Evolutionary conservation across 805 yeast genomes (phyloP).

Genomic region (Lipomyces yamadae): DNA sequence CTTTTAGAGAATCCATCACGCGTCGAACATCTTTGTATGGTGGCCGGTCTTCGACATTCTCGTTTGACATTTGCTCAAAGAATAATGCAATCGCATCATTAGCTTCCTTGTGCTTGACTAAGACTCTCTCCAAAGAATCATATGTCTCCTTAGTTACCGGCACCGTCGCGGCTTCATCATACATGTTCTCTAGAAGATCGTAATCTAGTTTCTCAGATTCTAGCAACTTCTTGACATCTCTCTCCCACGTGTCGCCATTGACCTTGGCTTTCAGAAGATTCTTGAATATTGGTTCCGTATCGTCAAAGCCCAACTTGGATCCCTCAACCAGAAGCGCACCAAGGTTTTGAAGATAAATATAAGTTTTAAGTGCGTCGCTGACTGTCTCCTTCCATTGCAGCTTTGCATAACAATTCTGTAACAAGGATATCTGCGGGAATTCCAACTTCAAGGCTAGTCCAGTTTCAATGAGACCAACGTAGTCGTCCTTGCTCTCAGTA

Average conservation of each 20-base stretch:
- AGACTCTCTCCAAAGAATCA: conserved; percentile 31
- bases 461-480: conserved; percentile 57
- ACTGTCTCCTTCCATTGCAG: conserved; percentile 49
- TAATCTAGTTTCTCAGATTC: conserved; percentile 18
- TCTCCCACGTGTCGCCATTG: conserved; percentile 41
- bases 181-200: conserved; percentile 25
- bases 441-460: conserved; percentile 66
- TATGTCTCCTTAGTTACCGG: conserved; percentile 36
- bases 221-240: conserved; percentile 35
- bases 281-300: conserved; percentile 37
- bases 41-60: conserved; percentile 45
- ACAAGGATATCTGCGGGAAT: conserved; percentile 53
- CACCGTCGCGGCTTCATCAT: conserved; percentile 38
- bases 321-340: conserved; percentile 42
- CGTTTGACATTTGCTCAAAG: conserved; percentile 43
- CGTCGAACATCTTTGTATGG: conserved; percentile 42
- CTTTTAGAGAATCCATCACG: conserved; percentile 39
- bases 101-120: conserved; percentile 31
- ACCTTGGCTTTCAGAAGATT: conserved; percentile 25
- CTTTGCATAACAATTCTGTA: conserved; percentile 50
- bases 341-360: conserved; percentile 39
- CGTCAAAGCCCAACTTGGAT: conserved; percentile 38
- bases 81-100: conserved; percentile 26
- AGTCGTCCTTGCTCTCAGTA: conserved; percentile 51
- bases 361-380: conserved; percentile 36